Percentiles rank a stretch among this genome's conserved stretches.
Evolutionary conservation across 495 filamentous ascomycete species (phyloP).

Genomic region (Corynascus novoguineensis): DNA sequence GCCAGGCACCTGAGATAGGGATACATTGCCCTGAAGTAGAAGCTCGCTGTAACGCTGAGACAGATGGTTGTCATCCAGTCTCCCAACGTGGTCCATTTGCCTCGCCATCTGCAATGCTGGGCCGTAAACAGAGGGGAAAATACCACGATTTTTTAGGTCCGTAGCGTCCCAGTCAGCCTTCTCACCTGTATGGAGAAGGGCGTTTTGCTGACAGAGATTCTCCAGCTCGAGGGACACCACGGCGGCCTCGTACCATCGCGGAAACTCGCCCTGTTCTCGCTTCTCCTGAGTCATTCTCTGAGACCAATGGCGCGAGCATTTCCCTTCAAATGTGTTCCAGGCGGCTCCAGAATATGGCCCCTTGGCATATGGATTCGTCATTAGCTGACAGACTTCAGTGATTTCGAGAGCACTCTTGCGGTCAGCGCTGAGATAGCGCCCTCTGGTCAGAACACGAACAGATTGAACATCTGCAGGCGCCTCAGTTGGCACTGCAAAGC

Average conservation of each 20-base stretch:
- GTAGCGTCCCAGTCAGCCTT: conserved; percentile 34
- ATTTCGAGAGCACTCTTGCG: conserved; percentile 33
- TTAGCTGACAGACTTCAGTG: conserved; percentile 38
- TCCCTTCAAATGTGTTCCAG: neutral
- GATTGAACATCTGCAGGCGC: conserved; percentile 22
- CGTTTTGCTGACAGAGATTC: conserved; percentile 34
- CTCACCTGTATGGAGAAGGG: conserved; percentile 34
- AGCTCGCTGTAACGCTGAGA: neutral
- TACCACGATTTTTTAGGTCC: conserved; percentile 20
- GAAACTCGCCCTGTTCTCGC: conserved; percentile 15
- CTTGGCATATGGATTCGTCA: conserved; percentile 4
- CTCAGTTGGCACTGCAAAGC: conserved; percentile 14
- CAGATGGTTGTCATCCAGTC: conserved; percentile 17
- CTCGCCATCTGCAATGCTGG: conserved; percentile 30
- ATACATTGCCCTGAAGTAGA: neutral
- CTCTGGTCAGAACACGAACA: conserved; percentile 33
- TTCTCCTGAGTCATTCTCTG: neutral
- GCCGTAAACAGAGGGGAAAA: conserved; percentile 25
- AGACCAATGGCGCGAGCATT: conserved; percentile 1
- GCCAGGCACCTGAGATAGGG: neutral
- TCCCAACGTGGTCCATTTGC: conserved; percentile 35
- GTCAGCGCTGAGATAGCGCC: conserved; percentile 17
- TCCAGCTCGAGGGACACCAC: conserved; percentile 31
- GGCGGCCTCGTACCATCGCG: conserved; percentile 40
- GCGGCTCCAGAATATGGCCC: neutral